Evolutionary conservation across 192 early-diverging fungal genomes (phyloP).

Genomic region (Geosiphon pyriformis): DNA sequence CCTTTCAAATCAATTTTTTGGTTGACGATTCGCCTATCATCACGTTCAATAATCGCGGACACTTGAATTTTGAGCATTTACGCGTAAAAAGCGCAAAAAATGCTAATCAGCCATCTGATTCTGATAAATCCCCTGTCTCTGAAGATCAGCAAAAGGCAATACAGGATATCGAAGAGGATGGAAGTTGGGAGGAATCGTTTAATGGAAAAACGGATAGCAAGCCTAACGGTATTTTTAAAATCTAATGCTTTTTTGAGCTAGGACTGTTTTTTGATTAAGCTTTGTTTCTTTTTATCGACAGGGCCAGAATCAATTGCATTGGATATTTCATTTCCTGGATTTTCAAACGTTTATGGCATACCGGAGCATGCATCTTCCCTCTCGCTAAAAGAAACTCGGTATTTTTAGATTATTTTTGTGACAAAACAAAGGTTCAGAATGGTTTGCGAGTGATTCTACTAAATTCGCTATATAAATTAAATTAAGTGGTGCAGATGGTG

Average conservation of each 20-base stretch:
- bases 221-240: constrained; percentile 87
- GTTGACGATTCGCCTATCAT: constrained; percentile 53
- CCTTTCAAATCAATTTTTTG: constrained; percentile 57
- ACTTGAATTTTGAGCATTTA: constrained; percentile 81
- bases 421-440: constrained; percentile 1
- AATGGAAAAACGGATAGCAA: constrained; percentile 85
- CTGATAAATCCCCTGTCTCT: constrained; percentile 22
- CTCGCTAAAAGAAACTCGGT: constrained; percentile 83
- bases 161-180: constrained; percentile 41
- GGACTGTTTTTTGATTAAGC: no score
- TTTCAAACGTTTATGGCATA: constrained; percentile 88
- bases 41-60: constrained; percentile 75
- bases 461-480: not conserved
- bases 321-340: constrained; percentile 86
- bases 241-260: no score
- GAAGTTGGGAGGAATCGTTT: constrained; percentile 87
- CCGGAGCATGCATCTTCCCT: constrained; percentile 90
- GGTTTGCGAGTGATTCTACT: not conserved
- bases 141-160: constrained; percentile 39
- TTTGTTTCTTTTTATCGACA: constrained; percentile 27
- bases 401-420: constrained; percentile 18
- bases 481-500: constrained; percentile 50
- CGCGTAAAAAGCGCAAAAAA: constrained; percentile 46
- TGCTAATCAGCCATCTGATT: not conserved
- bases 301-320: constrained; percentile 91